A percentile compares a stretch with the other conserved stretches of the same genome.
phyloP scores from a whole-genome alignment of 768 basidiomycete genomes.

The Kwoniella europaea region DNA sequence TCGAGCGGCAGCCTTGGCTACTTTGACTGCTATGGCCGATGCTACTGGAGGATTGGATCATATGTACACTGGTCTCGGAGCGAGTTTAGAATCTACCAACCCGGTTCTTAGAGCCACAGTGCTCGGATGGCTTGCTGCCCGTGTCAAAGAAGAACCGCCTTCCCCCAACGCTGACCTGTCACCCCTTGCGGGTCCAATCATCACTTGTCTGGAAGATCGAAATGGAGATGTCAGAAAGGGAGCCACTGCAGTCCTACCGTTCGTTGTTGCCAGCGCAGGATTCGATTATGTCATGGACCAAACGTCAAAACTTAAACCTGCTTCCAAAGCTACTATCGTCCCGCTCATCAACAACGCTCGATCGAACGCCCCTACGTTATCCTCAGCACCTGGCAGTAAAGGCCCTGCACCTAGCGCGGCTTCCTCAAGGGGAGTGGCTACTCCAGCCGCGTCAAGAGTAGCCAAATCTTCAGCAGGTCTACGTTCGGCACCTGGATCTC shows the following conservation, averaged over 20 bases:
- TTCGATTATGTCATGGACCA: slow-evolving; percentile 85
- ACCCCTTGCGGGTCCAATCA: slow-evolving; percentile 68
- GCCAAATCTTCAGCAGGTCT: slow-evolving; percentile 22
- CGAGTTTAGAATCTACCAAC: slow-evolving; percentile 79
- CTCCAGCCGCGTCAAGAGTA: slow-evolving; percentile 28
- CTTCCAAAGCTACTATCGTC: slow-evolving; percentile 78
- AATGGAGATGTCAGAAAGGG: slow-evolving; percentile 89
- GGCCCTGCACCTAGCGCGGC: slow-evolving; percentile 54
- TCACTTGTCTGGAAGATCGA: slow-evolving; percentile 86
- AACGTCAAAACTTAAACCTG: slow-evolving; percentile 85
- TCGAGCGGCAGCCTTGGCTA: slow-evolving; percentile 74
- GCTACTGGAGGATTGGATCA: slow-evolving; percentile 84
- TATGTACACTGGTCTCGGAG: slow-evolving; percentile 76
- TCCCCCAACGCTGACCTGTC: slow-evolving; percentile 67
- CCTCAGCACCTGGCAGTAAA: slow-evolving; percentile 57
- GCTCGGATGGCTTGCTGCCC: slow-evolving; percentile 53
- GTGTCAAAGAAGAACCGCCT: slow-evolving; percentile 61
- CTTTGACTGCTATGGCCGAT: slow-evolving; percentile 79
- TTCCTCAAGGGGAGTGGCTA: slow-evolving; percentile 27
- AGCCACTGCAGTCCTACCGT: slow-evolving; percentile 79
- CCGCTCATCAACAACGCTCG: slow-evolving; percentile 85
- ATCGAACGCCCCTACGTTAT: slow-evolving; percentile 57
- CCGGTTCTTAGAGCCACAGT: slow-evolving; percentile 75
- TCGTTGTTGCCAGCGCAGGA: slow-evolving; percentile 74
- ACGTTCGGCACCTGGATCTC: slow-evolving; percentile 36